Evolutionary conservation across 805 yeast genomes (phyloP), one percentile per base, ranked within the genome.

Genomic region (Metschnikowia cubensis): DNA sequence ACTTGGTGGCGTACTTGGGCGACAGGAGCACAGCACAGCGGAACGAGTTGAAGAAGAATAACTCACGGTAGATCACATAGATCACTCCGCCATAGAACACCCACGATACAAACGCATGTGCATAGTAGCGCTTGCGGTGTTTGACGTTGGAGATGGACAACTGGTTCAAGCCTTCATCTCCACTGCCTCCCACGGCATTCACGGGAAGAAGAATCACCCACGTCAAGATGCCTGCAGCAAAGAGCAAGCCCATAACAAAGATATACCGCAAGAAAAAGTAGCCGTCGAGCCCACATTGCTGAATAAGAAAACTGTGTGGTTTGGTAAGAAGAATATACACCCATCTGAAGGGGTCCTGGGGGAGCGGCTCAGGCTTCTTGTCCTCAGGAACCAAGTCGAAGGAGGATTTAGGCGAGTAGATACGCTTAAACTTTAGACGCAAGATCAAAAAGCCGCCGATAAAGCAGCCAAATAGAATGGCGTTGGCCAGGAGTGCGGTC

Each of bases 251-350:
- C 54, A 89, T 71, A 35, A 86, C 60, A 45, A 80, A 75, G 29
- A 94, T 66, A 63, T 87, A 94, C 56, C 99, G 76, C 53, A 90
- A 69, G 66, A 91, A 92, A 63, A 94, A 84, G 71, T 88, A 92
- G 4, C 97, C 97, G 64, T 92, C 98, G n/a, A 92, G 65, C 15
- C 97, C 98, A 18, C 94, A 85, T 60, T 92, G 95, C 56, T 85
- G 83, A 51, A 92, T 81, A 49, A 91, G 75, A 61, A 87, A 87
- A 43, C 85, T 71, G 49, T 87, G 90, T 0, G 89, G 81, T 61
- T 87, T 84, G 43, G 77, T 69, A 45, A 87, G 59, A 29, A 92
- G 63, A 6, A 84, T 83, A 7, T 67, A 55, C 10, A 90, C 50
- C 98, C 97, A 91, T 32, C 77, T 71, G 63, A 83, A 67, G 2